Percentiles rank a stretch among this genome's conserved stretches.
Evolutionary conservation across 192 early-diverging fungal genomes (phyloP).

Genomic region (Coemansia sp.): DNA sequence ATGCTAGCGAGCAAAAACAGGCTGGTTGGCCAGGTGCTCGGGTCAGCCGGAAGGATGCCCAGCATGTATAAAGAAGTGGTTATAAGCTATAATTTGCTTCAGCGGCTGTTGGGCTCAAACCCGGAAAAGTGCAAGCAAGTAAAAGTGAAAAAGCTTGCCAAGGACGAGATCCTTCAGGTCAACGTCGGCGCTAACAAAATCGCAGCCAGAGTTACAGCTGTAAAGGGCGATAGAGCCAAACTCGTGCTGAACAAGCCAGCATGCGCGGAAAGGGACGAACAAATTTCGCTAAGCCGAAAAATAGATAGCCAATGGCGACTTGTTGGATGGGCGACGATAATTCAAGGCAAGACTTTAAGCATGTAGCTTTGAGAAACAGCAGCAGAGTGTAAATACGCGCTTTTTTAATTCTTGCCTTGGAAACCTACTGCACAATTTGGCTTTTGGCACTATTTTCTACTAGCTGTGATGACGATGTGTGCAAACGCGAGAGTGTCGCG

Average conservation of each 20-base stretch:
- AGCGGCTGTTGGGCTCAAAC: conserved; percentile 93
- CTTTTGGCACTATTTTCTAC: no score
- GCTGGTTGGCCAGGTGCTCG: conserved; percentile 94
- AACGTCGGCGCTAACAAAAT: conserved; percentile 96
- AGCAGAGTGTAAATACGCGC: no score
- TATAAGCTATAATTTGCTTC: conserved; percentile 95
- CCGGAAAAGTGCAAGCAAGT: no score
- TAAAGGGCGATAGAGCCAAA: conserved; percentile 94
- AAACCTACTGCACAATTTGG: no score
- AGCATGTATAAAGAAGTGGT: conserved; percentile 93
- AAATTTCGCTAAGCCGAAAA: conserved; percentile 91
- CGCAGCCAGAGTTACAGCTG: conserved; percentile 89
- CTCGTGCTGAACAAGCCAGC: conserved; percentile 85
- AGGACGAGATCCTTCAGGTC: conserved; percentile 92
- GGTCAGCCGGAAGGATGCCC: conserved; percentile 86
- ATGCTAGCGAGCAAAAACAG: conserved; percentile 93
- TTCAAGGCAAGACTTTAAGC: no score
- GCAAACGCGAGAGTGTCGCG: no score
- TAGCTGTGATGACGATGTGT: no score
- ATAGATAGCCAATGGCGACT: conserved; percentile 99
- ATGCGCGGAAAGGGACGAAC: conserved; percentile 94
- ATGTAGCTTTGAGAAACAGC: no score
- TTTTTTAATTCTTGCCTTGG: no score
- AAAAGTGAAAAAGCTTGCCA: conserved; percentile 98
- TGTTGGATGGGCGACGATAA: conserved; percentile 99